Base-by-base conservation (phyloP, 768 basidiomycete genomes). In the Dictyophora rubrovolvata region DNA sequence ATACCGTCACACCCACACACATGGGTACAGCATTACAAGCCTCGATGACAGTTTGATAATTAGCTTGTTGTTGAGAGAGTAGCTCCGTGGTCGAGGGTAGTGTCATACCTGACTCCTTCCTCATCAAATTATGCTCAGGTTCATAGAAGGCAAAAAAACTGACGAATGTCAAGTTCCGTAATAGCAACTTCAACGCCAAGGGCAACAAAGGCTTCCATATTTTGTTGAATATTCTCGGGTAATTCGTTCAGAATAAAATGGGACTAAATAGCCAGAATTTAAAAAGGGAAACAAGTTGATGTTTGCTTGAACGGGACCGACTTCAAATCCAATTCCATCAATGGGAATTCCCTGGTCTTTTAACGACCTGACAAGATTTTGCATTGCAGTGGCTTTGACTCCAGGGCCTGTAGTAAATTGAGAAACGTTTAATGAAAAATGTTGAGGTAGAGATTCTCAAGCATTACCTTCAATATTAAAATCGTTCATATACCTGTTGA, bases 41-140 rank as follows among this genome's bases (percentile, higher is more conserved):
- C n/a, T 68, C 60, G 55, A 85, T 74, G 50, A 84, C 77, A 23
- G 73, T 75, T 67, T 76, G 69, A 63, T 84, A 86, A 66, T 86
- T 83, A 60, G 70, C 72, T 56, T 56, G 66, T 77, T 71, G 65
- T 65, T 84, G 81, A 34, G 69, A 72, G 28, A 80, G 71, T 34
- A 77, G 70, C 1, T 75, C 77, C 8, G 68, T 62, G 2, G 80
- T 81, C 12, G 71, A 74, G 12, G 83, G 83, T 12, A 80, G 70
- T 8, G 73, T 74, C 74, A 84, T 82, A 23, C 42, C 42, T 42
- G n/a, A 14, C 10, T 12, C 4, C n/a, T 42, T 42, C 12, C n/a
- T 42, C n/a, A 4, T 42, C 42, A 42, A n/a, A 42, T 14, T 9
- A 42, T 14, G n/a, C 12, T 14, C n/a, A 12, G 12, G 42, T 12